Conservation (phyloP, 495 filamentous ascomycete species). For the Penicillium pulvis region DNA sequence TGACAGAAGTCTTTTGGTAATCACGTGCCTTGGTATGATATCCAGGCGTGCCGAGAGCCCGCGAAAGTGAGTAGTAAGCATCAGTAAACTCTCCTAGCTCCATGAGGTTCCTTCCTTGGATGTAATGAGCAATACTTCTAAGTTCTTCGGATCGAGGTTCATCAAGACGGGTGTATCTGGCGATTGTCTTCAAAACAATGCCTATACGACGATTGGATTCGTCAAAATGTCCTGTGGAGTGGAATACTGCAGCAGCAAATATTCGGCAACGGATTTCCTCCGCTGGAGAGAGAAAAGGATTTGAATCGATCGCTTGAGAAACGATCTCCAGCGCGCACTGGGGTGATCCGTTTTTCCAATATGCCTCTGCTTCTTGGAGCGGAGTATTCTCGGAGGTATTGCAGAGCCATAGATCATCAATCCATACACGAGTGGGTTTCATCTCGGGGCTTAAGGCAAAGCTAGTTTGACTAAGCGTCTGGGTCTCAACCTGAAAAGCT, state of each 20-base stretch:
- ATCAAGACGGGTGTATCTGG: conserved; percentile 1
- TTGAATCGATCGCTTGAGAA: conserved; percentile 5
- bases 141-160: conserved; percentile 1
- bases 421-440: conserved; percentile 7
- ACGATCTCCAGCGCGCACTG: conserved; percentile 13
- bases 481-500: not conserved
- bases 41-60: conserved; percentile 16
- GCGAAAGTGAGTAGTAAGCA: conserved; percentile 20
- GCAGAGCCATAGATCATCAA: conserved; percentile 24
- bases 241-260: conserved; percentile 19
- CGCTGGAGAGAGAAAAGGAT: conserved; percentile 7
- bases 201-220: conserved; percentile 15
- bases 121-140: conserved; percentile 17
- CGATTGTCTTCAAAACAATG: not conserved
- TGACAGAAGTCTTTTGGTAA: conserved; percentile 17
- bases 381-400: not conserved
- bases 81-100: conserved; percentile 12
- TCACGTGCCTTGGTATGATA: conserved; percentile 20
- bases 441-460: not conserved
- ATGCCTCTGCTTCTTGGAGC: conserved; percentile 16
- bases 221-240: conserved; percentile 11
- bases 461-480: not conserved
- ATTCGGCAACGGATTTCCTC: conserved; percentile 18
- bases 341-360: conserved; percentile 17
- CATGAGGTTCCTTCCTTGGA: conserved; percentile 22